Conservation (phyloP, 345 rosid genomes). For the Dovyalis caffra region DNA sequence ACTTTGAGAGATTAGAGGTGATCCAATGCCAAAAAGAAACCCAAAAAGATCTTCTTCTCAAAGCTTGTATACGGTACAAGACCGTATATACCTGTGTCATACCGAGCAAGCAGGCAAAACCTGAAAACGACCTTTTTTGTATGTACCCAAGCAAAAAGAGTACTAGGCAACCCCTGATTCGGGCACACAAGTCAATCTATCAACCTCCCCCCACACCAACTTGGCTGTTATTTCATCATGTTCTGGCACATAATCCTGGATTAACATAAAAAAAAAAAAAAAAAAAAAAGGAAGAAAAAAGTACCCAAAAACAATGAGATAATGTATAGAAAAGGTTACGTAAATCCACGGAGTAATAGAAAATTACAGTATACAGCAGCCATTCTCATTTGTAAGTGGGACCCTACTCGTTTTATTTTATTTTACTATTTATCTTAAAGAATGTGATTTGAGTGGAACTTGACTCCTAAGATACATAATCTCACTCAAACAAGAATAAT, state of each 20-base stretch:
- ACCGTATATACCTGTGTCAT: slow-evolving; percentile 4
- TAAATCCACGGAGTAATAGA: neutral
- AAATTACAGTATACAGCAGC: neutral
- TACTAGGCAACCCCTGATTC: slow-evolving; percentile 53
- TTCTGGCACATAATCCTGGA: slow-evolving; percentile 75
- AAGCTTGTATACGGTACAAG: slow-evolving; percentile 5
- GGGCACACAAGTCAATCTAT: slow-evolving; percentile 52
- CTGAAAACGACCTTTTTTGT: neutral
- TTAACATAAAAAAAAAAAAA: too few relatives aligned
- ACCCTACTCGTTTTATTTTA: neutral
- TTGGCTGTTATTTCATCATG: slow-evolving; percentile 72
- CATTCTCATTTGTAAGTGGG: neutral
- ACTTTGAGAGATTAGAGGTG: neutral
- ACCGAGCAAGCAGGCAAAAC: slow-evolving; percentile 1
- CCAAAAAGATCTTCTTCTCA: slow-evolving; percentile 3
- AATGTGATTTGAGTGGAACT: neutral
- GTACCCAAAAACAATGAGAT: neutral
- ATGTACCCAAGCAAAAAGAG: slow-evolving; percentile 20
- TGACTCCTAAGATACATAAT: neutral
- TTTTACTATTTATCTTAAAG: neutral
- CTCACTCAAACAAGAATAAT: neutral
- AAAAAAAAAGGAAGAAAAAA: neutral
- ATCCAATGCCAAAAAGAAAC: neutral
- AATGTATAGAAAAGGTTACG: neutral
- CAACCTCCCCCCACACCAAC: slow-evolving; percentile 84